A percentile compares a stretch with the other conserved stretches of the same genome.
These are phyloP conservation scores for Colletotrichum endophyticum DNA, from an alignment of 2,329 filamentous ascomycete genomes.

Conservation along the genomic window DNA sequence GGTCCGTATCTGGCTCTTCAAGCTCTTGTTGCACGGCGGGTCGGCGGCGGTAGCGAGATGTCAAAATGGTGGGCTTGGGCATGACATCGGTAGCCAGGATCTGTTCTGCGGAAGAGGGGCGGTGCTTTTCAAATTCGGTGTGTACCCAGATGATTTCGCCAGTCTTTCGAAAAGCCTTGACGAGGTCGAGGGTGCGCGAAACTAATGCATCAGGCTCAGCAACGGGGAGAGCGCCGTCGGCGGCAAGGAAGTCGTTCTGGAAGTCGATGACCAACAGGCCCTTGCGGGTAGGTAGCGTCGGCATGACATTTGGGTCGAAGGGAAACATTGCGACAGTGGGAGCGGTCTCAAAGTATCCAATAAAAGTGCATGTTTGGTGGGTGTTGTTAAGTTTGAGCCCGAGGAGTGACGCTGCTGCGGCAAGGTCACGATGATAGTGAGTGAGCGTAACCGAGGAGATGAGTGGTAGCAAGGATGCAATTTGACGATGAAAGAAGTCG, in stretches of 20 bases:
- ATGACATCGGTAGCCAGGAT: constrained; percentile 47
- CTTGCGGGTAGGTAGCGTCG: constrained; percentile 62
- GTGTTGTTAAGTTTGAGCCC: neutral
- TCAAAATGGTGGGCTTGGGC: neutral
- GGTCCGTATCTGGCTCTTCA: constrained; percentile 21
- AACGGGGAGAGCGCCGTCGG: constrained; percentile 71
- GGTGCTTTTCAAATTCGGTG: constrained; percentile 71
- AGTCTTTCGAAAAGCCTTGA: constrained; percentile 73
- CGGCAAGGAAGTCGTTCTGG: constrained; percentile 85
- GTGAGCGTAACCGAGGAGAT: neutral
- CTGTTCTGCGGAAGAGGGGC: constrained; percentile 59
- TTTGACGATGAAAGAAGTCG: neutral
- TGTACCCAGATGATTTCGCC: constrained; percentile 84
- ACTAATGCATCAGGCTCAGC: constrained; percentile 69
- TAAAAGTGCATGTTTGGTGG: neutral
- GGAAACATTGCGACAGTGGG: constrained; percentile 50
- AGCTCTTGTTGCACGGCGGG: constrained; percentile 10
- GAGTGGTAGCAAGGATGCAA: neutral
- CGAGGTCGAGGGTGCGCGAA: constrained; percentile 68
- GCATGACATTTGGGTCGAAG: constrained; percentile 61
- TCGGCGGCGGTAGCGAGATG: constrained; percentile 28
- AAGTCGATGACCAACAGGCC: constrained; percentile 85
- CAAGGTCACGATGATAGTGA: neutral
- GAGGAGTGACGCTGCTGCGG: neutral
- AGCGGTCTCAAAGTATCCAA: neutral